phyloP scores from a whole-genome alignment of 2,329 filamentous ascomycete species.

The Ophiocordyceps polyrhachis-furcata region DNA sequence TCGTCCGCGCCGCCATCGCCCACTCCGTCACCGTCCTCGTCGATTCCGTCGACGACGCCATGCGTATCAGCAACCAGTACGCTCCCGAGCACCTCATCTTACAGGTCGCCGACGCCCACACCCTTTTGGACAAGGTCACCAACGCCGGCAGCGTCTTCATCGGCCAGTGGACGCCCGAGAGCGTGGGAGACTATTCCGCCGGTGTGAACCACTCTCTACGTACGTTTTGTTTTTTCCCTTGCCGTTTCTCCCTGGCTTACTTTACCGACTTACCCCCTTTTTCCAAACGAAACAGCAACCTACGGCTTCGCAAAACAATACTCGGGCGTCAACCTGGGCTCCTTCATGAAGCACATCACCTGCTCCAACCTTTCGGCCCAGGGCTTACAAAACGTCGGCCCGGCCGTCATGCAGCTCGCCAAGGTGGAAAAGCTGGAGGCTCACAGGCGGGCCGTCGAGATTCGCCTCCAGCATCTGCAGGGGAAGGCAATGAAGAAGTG shows the following conservation, averaged over 20 bases:
- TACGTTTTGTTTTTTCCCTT: constrained; percentile 29
- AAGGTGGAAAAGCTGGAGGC: constrained; percentile 90
- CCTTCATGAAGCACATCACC: constrained; percentile 96
- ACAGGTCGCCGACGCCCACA: constrained; percentile 61
- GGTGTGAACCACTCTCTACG: constrained; percentile 95
- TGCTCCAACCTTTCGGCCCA: constrained; percentile 76
- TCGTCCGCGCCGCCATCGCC: constrained; percentile 73
- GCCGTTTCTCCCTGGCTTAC: background rate
- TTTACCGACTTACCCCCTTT: background rate
- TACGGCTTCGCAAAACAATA: constrained; percentile 98
- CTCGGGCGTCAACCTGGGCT: constrained; percentile 87
- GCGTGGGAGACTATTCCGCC: constrained; percentile 92
- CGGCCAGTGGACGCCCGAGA: constrained; percentile 91
- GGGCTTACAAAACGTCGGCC: constrained; percentile 68
- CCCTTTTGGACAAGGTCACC: constrained; percentile 58
- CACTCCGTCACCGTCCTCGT: constrained; percentile 82
- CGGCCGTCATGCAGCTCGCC: constrained; percentile 85
- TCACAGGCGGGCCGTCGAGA: constrained; percentile 75
- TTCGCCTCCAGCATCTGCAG: constrained; percentile 43
- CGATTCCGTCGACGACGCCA: constrained; percentile 50
- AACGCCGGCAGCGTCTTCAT: constrained; percentile 96
- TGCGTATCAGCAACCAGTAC: constrained; percentile 78
- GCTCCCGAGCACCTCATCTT: constrained; percentile 94
- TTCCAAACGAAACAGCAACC: constrained; percentile 41
- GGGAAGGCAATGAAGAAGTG: constrained; percentile 3